phyloP scores from a whole-genome alignment of 139 green algal genomes.

The Gonium pectorale region DNA sequence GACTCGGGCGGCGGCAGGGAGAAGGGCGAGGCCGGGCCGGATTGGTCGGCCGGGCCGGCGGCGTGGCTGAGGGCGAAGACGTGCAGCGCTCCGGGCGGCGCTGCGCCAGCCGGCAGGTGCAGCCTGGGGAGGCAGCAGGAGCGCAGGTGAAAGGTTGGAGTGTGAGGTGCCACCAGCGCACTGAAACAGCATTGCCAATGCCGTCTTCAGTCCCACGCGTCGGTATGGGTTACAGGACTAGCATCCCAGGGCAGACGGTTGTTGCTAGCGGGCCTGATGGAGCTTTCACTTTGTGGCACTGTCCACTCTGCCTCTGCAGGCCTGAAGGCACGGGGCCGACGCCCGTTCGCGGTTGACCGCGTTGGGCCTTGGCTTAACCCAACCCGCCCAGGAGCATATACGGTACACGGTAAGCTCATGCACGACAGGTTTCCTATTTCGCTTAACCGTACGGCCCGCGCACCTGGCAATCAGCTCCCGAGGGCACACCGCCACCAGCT shows the following conservation, averaged over 20 bases:
- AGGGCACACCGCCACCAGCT: slow-evolving; percentile 2
- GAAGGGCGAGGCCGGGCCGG: not conserved
- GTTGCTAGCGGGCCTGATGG: not conserved
- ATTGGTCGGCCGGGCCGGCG: not conserved
- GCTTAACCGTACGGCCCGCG: not conserved
- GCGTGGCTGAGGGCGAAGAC: slow-evolving; percentile 16
- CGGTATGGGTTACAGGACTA: not conserved
- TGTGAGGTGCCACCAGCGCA: not conserved
- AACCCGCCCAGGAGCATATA: not conserved
- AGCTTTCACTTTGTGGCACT: not conserved
- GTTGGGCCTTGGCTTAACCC: no score
- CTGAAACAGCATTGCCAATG: not conserved
- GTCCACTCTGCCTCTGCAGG: not conserved
- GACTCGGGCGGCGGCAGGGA: no score
- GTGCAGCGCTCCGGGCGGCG: not conserved
- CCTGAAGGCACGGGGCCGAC: no score
- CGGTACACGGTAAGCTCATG: not conserved
- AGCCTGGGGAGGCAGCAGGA: not conserved
- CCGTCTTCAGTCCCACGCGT: not conserved
- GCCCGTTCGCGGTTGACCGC: no score
- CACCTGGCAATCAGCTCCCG: not conserved
- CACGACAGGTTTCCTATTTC: not conserved
- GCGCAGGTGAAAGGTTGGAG: not conserved
- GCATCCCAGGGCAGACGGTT: not conserved
- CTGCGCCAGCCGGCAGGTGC: not conserved